Evolutionary conservation across 2,329 filamentous ascomycete genomes (phyloP).

Genomic region (Coniochaeta prunicola): DNA sequence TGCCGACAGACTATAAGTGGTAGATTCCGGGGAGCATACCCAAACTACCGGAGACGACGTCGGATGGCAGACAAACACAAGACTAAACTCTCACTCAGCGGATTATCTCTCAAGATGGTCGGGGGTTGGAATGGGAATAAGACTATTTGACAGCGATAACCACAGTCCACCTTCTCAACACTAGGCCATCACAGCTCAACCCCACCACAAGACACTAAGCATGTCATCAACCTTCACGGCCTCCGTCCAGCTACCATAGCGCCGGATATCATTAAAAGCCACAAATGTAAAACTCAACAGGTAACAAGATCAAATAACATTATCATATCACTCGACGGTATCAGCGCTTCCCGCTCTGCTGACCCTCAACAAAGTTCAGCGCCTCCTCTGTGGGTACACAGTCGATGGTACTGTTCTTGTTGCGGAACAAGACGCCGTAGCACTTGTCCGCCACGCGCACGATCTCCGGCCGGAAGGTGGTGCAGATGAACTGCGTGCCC

Average conservation of each 20-base stretch:
- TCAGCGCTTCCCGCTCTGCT: constrained; percentile 30
- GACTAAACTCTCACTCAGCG: no score
- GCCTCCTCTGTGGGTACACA: constrained; percentile 84
- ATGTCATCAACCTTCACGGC: not conserved
- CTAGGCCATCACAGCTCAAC: not conserved
- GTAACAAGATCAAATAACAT: not conserved
- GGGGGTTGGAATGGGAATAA: no score
- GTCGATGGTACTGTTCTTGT: constrained; percentile 92
- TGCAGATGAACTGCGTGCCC: constrained; percentile 87
- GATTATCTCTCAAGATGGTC: no score
- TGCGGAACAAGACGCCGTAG: constrained; percentile 89
- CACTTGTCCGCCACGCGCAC: constrained; percentile 93
- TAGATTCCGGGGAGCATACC: not conserved
- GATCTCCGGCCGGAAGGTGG: constrained; percentile 96
- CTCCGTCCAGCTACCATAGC: not conserved
- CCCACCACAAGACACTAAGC: not conserved
- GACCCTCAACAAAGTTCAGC: constrained; percentile 88
- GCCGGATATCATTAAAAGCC: not conserved
- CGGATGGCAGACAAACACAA: no score
- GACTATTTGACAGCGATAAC: no score
- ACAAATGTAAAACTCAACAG: not conserved
- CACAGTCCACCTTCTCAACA: no score
- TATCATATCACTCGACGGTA: not conserved
- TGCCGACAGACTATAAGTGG: not conserved
- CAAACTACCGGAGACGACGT: not conserved